Evolutionary conservation across 164 flowering plant species (phyloP).

Genomic region (Vitis riparia): DNA sequence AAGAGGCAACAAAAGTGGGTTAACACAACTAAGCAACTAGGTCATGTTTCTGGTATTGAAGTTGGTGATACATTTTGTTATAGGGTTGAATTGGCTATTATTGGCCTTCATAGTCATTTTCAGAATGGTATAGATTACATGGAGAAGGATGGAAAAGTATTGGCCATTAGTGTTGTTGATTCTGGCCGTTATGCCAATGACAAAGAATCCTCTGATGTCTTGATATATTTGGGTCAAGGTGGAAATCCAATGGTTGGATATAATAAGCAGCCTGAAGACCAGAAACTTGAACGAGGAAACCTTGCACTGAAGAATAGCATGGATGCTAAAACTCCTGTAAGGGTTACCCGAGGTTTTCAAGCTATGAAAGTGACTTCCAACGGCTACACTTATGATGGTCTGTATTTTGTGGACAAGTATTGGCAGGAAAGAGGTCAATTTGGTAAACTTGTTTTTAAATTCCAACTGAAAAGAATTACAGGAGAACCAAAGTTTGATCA

Average conservation of each 20-base stretch:
- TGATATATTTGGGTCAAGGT: slow-evolving; percentile 24
- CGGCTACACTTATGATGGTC: slow-evolving; percentile 8
- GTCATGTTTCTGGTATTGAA: slow-evolving; percentile 19
- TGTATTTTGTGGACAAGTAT: slow-evolving; percentile 7
- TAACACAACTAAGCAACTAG: slow-evolving; percentile 1
- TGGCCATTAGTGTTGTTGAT: slow-evolving; percentile 26
- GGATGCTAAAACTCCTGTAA: slow-evolving; percentile 1
- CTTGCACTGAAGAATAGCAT: slow-evolving; percentile 9
- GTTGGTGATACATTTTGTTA: slow-evolving; percentile 23
- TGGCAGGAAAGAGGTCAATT: background rate
- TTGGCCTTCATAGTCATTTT: slow-evolving; percentile 20
- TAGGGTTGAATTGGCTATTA: slow-evolving; percentile 14
- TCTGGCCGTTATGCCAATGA: slow-evolving; percentile 17
- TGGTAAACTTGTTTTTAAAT: slow-evolving; percentile 5
- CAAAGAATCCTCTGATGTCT: slow-evolving; percentile 7
- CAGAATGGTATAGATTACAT: slow-evolving; percentile 23
- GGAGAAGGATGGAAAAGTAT: background rate
- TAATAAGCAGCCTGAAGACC: slow-evolving; percentile 7
- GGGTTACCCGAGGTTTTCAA: background rate
- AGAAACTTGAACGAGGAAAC: slow-evolving; percentile 12
- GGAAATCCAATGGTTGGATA: slow-evolving; percentile 4
- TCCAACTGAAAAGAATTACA: slow-evolving; percentile 4
- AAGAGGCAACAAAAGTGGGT: slow-evolving; percentile 1
- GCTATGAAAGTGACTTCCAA: background rate
- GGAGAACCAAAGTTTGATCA: slow-evolving; percentile 6